phyloP scores from a whole-genome alignment of 148 eudicot genomes.

The Talinum fruticosum region DNA sequence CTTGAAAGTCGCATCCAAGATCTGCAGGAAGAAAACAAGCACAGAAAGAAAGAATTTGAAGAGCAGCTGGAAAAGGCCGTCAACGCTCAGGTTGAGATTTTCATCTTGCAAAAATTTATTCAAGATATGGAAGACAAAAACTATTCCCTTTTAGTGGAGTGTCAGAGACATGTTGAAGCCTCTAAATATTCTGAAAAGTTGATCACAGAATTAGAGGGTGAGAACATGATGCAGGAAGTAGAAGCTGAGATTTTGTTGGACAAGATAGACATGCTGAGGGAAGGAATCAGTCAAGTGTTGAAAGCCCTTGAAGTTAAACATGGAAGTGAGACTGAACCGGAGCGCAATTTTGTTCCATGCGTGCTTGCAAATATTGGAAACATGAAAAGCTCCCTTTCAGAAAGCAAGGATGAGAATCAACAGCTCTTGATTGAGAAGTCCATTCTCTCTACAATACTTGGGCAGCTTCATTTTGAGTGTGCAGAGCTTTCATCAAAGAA shows the following conservation, averaged over 20 bases:
- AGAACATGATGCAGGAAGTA: slow-evolving; percentile 85
- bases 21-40: slow-evolving; percentile 62
- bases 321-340: slow-evolving; percentile 42
- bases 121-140: slow-evolving; percentile 93
- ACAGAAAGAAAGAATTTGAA: slow-evolving; percentile 69
- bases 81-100: slow-evolving; percentile 83
- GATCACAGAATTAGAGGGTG: slow-evolving; percentile 82
- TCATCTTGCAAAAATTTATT: slow-evolving; percentile 75
- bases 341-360: slow-evolving; percentile 43
- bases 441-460: slow-evolving; percentile 54
- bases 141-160: slow-evolving; percentile 50
- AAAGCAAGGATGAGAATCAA: slow-evolving; percentile 58
- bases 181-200: slow-evolving; percentile 64
- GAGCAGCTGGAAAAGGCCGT: slow-evolving; percentile 81
- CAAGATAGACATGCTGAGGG: slow-evolving; percentile 63
- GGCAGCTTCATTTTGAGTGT: slow-evolving; percentile 55
- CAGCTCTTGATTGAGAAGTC: slow-evolving; percentile 63
- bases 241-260: slow-evolving; percentile 75
- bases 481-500: slow-evolving; percentile 47
- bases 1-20: slow-evolving; percentile 59
- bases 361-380: slow-evolving; percentile 45
- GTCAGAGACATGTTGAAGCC: slow-evolving; percentile 76
- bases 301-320: slow-evolving; percentile 50
- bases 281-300: slow-evolving; percentile 61
- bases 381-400: slow-evolving; percentile 41